Conservation (phyloP, 768 basidiomycete species). For the Asterophora parasitica region DNA sequence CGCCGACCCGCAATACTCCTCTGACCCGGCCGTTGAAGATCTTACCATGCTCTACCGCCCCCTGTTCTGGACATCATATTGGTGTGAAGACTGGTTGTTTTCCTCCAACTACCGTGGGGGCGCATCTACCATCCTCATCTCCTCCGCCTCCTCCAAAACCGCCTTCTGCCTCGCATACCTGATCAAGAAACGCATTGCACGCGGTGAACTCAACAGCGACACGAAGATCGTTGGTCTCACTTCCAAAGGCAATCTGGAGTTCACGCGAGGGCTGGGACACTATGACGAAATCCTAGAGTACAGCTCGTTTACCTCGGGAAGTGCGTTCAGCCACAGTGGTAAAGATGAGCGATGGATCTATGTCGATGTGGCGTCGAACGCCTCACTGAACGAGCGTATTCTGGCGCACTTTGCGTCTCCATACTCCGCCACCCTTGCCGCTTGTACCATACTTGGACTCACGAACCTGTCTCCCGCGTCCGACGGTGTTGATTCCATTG, state of each 20-base stretch:
- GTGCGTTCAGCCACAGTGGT: slow-evolving; percentile 22
- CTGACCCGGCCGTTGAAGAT: slow-evolving; percentile 47
- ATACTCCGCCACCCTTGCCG: slow-evolving; percentile 30
- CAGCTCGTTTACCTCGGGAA: slow-evolving; percentile 33
- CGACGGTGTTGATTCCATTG: slow-evolving; percentile 22
- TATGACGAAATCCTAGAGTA: slow-evolving; percentile 59
- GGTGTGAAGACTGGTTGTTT: slow-evolving; percentile 69
- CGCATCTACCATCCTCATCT: slow-evolving; percentile 48
- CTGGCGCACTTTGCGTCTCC: slow-evolving; percentile 37
- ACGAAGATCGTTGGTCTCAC: slow-evolving; percentile 55
- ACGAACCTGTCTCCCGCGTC: slow-evolving; percentile 51
- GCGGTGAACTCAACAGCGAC: slow-evolving; percentile 21
- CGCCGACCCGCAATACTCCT: slow-evolving; percentile 48
- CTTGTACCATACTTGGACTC: slow-evolving; percentile 47
- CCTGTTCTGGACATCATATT: slow-evolving; percentile 71
- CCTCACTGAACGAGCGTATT: slow-evolving; percentile 41
- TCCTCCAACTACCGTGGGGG: slow-evolving; percentile 45
- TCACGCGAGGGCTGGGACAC: slow-evolving; percentile 49
- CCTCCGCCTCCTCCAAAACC: slow-evolving; percentile 70
- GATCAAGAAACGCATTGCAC: slow-evolving; percentile 40
- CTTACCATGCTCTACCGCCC: slow-evolving; percentile 69
- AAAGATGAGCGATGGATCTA: slow-evolving; percentile 46
- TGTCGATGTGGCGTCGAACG: slow-evolving; percentile 60
- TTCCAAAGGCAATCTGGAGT: slow-evolving; percentile 47
- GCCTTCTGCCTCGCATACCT: slow-evolving; percentile 66